A percentile compares a stretch with the other conserved stretches of the same genome.
Evolutionary conservation across 495 filamentous ascomycete genomes (phyloP).

Genomic region (Penicillium nucicola): DNA sequence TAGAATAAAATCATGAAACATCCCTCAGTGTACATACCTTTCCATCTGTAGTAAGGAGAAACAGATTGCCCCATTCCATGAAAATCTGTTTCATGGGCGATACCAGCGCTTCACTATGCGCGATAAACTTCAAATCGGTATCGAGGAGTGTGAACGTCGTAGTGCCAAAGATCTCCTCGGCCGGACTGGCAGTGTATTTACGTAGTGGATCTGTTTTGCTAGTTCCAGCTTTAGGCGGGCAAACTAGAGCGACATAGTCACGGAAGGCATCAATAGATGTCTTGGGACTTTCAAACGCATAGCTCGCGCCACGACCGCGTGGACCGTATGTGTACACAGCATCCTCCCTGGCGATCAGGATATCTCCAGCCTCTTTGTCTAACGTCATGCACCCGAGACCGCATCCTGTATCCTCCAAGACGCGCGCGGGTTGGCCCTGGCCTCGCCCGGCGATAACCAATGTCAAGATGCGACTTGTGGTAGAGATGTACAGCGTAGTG

Average conservation of each 20-base stretch:
- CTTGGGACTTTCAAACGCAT: conserved; percentile 87
- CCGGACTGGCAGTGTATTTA: conserved; percentile 63
- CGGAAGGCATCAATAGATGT: conserved; percentile 75
- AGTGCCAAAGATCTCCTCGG: conserved; percentile 74
- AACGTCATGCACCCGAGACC: conserved; percentile 90
- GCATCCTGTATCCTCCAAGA: conserved; percentile 85
- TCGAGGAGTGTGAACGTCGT: conserved; percentile 86
- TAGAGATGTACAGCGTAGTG: conserved; percentile 86
- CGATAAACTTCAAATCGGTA: conserved; percentile 85
- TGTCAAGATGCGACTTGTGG: conserved; percentile 83
- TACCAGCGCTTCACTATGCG: conserved; percentile 79
- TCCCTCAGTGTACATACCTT: conserved; percentile 54
- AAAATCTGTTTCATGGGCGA: conserved; percentile 78
- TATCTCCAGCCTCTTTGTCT: conserved; percentile 72
- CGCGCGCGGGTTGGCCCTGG: conserved; percentile 82
- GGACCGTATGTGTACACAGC: conserved; percentile 89
- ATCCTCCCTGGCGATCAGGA: conserved; percentile 89
- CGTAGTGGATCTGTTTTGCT: conserved; percentile 50
- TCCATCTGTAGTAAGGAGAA: conserved; percentile 81
- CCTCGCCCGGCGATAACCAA: conserved; percentile 81
- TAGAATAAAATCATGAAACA: neutral
- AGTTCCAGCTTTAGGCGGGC: conserved; percentile 68
- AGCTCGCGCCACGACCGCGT: conserved; percentile 80
- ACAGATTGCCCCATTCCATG: conserved; percentile 87
- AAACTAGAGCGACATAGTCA: conserved; percentile 85